phyloP scores from a whole-genome alignment of 345 rosid genomes.

The Citrus australasica region DNA sequence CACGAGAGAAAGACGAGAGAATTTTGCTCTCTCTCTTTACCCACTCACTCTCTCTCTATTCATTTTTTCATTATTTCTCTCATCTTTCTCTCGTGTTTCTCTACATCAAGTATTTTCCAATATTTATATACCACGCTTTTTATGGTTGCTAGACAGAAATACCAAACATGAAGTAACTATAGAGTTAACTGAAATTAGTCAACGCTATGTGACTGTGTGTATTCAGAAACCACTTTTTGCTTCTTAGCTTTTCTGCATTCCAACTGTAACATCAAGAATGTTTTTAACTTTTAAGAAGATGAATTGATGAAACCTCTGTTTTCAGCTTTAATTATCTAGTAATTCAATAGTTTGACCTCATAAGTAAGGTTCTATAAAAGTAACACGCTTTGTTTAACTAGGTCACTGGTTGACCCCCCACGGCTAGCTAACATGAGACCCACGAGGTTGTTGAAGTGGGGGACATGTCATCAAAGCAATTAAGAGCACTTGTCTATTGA shows the following conservation, averaged over 20 bases:
- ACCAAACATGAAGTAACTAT: neutral
- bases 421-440: conserved; percentile 26
- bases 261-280: neutral
- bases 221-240: neutral
- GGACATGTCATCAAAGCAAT: conserved; percentile 34
- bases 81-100: too few species aligned
- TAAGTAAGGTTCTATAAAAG: neutral
- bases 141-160: too few species aligned
- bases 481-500: neutral
- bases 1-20: too few species aligned
- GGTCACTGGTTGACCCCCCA: neutral
- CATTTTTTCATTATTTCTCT: too few species aligned
- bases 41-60: too few species aligned
- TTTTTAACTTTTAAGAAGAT: neutral
- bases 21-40: too few species aligned
- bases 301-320: neutral
- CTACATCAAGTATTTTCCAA: too few species aligned
- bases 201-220: neutral
- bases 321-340: neutral
- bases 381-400: neutral
- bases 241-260: neutral
- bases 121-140: too few species aligned
- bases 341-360: neutral
- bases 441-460: conserved; percentile 43
- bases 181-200: neutral